Conservation (phyloP, 2,329 filamentous ascomycete species). For the Colletotrichum horii region DNA sequence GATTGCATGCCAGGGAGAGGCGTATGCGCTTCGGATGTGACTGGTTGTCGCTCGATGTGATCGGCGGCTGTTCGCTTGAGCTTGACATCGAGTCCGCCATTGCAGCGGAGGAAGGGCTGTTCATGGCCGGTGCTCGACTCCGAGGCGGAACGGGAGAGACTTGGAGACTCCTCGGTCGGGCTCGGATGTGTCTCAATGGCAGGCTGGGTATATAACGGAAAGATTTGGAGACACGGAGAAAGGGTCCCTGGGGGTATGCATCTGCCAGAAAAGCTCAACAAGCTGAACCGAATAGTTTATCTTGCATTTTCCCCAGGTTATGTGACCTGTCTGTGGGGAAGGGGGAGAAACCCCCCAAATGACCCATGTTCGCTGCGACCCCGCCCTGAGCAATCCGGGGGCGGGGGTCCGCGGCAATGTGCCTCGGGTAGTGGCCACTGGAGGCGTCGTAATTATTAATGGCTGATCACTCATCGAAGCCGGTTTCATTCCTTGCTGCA, state of each 20-base stretch:
- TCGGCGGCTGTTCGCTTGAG: background rate
- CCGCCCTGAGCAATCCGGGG: slow-evolving; percentile 4
- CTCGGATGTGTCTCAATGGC: background rate
- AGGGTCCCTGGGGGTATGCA: background rate
- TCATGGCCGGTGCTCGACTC: background rate
- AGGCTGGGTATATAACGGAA: slow-evolving; percentile 1
- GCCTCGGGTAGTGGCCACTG: background rate
- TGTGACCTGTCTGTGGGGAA: background rate
- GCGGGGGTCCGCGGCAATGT: slow-evolving; percentile 1
- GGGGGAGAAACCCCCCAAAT: background rate
- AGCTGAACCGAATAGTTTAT: background rate
- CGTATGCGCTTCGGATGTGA: slow-evolving; percentile 23
- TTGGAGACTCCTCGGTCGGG: background rate
- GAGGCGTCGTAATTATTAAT: background rate
- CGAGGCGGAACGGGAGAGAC: background rate
- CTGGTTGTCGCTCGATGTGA: background rate
- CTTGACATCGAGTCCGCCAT: background rate
- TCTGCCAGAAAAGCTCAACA: background rate
- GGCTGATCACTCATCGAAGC: background rate
- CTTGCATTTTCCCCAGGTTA: background rate
- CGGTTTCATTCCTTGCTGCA: background rate
- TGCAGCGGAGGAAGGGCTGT: background rate
- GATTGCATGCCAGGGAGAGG: slow-evolving; percentile 28
- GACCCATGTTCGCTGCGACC: background rate
- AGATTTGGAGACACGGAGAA: background rate